Evolutionary conservation across 2,329 filamentous ascomycete genomes (phyloP).

Genomic region (Ceratocystis papillata): DNA sequence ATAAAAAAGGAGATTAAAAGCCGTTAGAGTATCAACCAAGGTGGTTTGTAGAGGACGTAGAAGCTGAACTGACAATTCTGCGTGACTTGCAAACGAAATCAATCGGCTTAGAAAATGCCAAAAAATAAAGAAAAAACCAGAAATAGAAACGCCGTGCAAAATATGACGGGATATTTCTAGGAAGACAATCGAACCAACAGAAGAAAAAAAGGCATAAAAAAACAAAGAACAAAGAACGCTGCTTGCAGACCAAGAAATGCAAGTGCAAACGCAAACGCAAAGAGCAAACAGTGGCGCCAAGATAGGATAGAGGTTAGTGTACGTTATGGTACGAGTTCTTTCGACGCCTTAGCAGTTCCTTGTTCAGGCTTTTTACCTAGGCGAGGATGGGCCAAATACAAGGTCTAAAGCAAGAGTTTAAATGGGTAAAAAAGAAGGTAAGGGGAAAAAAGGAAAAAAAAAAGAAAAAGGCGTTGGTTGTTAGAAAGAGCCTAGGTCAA

Average conservation of each 20-base stretch:
- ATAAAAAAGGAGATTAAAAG: conserved; percentile 1
- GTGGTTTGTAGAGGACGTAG: not conserved
- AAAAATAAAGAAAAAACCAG: not conserved
- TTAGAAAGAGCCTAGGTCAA: too few species aligned
- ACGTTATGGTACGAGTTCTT: not conserved
- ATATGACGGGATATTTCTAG: not conserved
- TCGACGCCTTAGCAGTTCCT: not conserved
- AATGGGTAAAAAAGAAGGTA: too few species aligned
- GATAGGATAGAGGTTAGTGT: not conserved
- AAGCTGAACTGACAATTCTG: not conserved
- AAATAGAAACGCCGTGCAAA: not conserved
- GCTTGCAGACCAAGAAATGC: not conserved
- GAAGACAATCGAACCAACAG: not conserved
- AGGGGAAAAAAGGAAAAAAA: too few species aligned
- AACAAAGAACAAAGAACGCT: not conserved
- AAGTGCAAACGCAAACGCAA: not conserved
- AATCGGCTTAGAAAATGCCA: not conserved
- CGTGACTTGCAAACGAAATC: conserved; percentile 4
- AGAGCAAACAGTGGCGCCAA: not conserved
- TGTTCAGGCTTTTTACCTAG: too few species aligned
- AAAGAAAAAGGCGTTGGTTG: too few species aligned
- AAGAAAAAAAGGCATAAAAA: not conserved
- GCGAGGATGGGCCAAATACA: too few species aligned
- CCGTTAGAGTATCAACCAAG: not conserved
- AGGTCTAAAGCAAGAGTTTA: too few species aligned